Evolutionary conservation across 2,329 filamentous ascomycete species (phyloP).

Genomic region (Ramularia collo-cygni): DNA sequence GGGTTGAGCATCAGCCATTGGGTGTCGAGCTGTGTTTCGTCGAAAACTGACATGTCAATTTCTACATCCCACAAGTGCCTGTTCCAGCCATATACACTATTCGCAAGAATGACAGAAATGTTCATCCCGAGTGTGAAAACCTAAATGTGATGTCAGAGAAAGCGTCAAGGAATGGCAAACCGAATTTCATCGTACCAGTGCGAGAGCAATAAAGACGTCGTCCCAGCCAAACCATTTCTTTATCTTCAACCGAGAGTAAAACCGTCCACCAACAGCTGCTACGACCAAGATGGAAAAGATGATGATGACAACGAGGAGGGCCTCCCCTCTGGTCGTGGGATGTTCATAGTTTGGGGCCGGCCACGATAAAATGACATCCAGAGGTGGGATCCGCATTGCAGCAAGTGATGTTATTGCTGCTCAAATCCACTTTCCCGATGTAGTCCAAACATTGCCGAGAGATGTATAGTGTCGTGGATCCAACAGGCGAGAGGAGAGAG

Average conservation of each 20-base stretch:
- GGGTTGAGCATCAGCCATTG: conserved; percentile 7
- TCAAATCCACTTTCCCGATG: neutral
- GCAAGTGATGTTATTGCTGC: neutral
- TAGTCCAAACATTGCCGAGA: neutral
- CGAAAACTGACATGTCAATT: no score
- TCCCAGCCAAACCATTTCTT: conserved; percentile 40
- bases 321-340: conserved; percentile 34
- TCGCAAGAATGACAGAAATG: conserved; percentile 36
- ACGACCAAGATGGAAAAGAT: conserved; percentile 34
- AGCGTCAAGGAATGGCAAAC: neutral
- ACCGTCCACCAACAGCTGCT: conserved; percentile 31
- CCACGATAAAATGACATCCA: conserved; percentile 32
- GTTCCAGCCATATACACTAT: conserved; percentile 37
- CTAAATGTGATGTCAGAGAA: neutral
- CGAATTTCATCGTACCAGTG: conserved; percentile 28
- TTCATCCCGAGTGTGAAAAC: conserved; percentile 31
- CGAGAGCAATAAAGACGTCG: conserved; percentile 36
- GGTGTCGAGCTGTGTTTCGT: no score
- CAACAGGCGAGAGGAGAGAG: neutral
- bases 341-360: conserved; percentile 38
- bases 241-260: conserved; percentile 36
- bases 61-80: conserved; percentile 39
- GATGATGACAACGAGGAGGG: conserved; percentile 34
- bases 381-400: conserved; percentile 22
- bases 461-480: neutral